Base-by-base conservation (phyloP, 192 early-diverging fungal species). In the Linnemannia schmuckeri region DNA sequence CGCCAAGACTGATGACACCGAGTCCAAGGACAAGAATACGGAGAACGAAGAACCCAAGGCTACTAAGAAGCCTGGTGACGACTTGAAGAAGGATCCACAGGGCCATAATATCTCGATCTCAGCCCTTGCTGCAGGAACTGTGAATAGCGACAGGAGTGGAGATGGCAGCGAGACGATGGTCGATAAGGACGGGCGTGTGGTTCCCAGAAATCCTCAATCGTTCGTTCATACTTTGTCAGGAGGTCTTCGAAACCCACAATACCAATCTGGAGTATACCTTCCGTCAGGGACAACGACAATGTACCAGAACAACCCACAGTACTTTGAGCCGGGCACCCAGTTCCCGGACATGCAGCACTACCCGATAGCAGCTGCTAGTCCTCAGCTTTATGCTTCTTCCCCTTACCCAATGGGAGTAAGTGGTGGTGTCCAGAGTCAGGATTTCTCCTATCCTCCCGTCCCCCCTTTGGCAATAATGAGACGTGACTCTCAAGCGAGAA, bases 251-350 rank as follows among this genome's bases (percentile, higher is more conserved):
- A 61, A 6, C n/a, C 55, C 55, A 27, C 55, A 61, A n/a, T 61
- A 61, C 55, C 55, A 61, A n/a, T 27, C 55, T 27, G 55, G 55
- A 61, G 55, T 24, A 61, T 61, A 61, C 55, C 24, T 18, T 27
- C 49, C 49, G 5, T 18, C 49, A 17, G 20, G 3, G 47, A 49
- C 12, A 15, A 4, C 18, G 52, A 18, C n/a, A 3, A 24, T 61
- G 55, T 61, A 61, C 55, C 55, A 61, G n/a, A 61, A 61, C 55
- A 61, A 61, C n/a, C 55, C 55, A 27, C 55, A 61, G 55, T 61
- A 61, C n/a, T 61, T 61, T 27, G 55, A 27, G 55, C 55, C 55
- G 27, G 55, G 55, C 8, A 61, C 24, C 55, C 55, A 61, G 55
- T 61, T 27, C 55, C 9, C 13, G n/a, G 55, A 61, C 27, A 61